Conservation (phyloP, 2,329 filamentous ascomycete species). For the Pseudonectria foliicola region DNA sequence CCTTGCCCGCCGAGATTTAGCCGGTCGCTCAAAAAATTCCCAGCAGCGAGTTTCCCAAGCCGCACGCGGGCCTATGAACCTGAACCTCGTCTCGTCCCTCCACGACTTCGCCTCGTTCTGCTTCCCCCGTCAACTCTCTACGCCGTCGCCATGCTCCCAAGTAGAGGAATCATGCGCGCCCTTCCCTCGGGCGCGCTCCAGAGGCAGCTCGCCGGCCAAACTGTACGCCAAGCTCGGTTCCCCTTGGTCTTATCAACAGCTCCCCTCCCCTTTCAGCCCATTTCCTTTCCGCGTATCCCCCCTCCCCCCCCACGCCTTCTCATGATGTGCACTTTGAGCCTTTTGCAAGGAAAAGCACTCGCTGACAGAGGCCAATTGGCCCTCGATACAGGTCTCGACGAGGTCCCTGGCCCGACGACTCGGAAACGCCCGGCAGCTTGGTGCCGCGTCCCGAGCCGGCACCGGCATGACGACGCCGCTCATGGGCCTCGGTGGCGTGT, state of each 20-base stretch:
- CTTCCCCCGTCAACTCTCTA: conserved; percentile 12
- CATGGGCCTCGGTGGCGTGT: conserved; percentile 22
- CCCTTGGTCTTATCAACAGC: conserved; percentile 3
- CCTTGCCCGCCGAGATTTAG: conserved; percentile 27
- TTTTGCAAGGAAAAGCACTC: background rate
- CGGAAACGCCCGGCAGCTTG: conserved; percentile 29
- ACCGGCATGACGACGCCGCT: conserved; percentile 24
- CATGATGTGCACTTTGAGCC: background rate
- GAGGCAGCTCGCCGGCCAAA: conserved; percentile 23
- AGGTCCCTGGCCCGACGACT: conserved; percentile 24
- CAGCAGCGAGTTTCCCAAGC: conserved; percentile 10
- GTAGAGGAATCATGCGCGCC: conserved; percentile 36
- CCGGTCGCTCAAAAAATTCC: conserved; percentile 28
- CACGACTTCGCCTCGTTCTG: too few relatives aligned
- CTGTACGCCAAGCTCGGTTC: conserved; percentile 17
- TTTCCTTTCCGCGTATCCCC: too few relatives aligned
- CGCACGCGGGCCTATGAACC: conserved; percentile 7
- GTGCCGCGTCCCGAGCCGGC: conserved; percentile 16
- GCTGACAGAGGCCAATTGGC: background rate
- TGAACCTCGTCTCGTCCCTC: too few relatives aligned
- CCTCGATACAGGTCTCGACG: conserved; percentile 12
- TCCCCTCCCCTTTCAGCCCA: too few relatives aligned
- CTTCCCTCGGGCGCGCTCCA: conserved; percentile 27
- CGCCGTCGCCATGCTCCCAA: conserved; percentile 36
- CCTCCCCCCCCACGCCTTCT: background rate